A percentile compares a stretch with the other conserved stretches of the same genome.
phyloP scores from a whole-genome alignment of 352 stramenopile species.

The Phytophthora pistaciae region DNA sequence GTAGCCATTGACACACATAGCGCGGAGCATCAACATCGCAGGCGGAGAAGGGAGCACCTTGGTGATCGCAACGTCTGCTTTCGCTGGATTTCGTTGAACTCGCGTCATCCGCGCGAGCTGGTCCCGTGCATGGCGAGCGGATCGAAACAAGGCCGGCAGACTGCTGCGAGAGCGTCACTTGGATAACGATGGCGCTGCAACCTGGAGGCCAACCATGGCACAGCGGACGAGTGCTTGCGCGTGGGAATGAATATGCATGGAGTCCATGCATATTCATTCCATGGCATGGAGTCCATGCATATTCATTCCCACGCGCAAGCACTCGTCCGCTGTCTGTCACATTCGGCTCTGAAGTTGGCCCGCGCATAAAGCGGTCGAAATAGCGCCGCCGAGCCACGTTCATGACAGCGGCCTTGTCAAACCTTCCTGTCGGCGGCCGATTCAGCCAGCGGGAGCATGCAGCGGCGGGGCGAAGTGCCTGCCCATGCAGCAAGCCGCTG shows the following conservation, averaged over 20 bases:
- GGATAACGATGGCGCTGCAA: not conserved
- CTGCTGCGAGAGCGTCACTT: not conserved
- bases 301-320: not conserved
- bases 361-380: slow-evolving; percentile 17
- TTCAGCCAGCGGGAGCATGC: not conserved
- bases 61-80: not conserved
- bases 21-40: not conserved
- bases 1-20: not conserved
- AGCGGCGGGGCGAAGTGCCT: slow-evolving; percentile 5
- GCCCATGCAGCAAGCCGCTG: too few relatives aligned
- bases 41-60: not conserved
- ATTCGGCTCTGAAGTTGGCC: slow-evolving; percentile 15
- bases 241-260: too few relatives aligned
- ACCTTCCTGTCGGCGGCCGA: slow-evolving; percentile 2
- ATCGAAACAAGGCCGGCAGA: not conserved
- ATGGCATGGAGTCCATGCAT: too few relatives aligned
- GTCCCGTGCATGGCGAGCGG: not conserved
- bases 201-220: not conserved
- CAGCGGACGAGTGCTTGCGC: not conserved
- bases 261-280: too few relatives aligned
- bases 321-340: slow-evolving; percentile 17
- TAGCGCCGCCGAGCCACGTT: slow-evolving; percentile 6
- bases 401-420: slow-evolving; percentile 28
- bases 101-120: not conserved
- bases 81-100: not conserved